Base-by-base conservation (phyloP, 2,329 filamentous ascomycete genomes). In the Fusarium sp. region DNA sequence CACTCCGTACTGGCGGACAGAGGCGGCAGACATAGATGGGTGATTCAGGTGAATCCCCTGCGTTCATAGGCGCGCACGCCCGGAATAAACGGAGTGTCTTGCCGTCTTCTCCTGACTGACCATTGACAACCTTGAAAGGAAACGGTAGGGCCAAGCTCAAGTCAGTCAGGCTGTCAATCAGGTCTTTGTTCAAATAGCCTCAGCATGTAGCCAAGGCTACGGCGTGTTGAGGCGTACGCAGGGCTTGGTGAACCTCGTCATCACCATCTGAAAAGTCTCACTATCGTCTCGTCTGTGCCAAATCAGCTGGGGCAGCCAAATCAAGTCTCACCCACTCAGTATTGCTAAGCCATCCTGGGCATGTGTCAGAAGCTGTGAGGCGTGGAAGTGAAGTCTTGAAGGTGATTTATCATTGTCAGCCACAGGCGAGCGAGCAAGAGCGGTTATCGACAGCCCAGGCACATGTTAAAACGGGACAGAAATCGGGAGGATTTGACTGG, bases 311-410 rank as follows among this genome's bases (percentile, higher is more conserved):
- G 47, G 47, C 35, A 70, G 66, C 66, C 44, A 59, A 66, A 59
- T 59, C 42, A 47, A 38, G 35, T 45, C 26, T 66, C 54, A 28
- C 17, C 51, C 51, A 44, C 39, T 59, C 65, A 59, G 41, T 44
- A n/a, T 55, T 57, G 66, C 70, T 70, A 65, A 72, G 70, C 70
- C 70, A 66, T 56, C 42, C 67, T 71, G 44, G 67, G 67, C 48
- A 71, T 73, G 70, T 73, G 68, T 71, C 66, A 70, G 70, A 71
- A 71, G 39, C 50, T 47, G 58, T 45, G 42, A 69, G 56, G 55
- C 42, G 36, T 60, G 35, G 55, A 35, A 62, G 48, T 24, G 30
- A 59, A 26, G 30, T 44, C 30, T 22, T 28, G 38, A 67, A 42
- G 47, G 11, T 22, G 51, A 26, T 38, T 62, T 68, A 38, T 68